phyloP scores from a whole-genome alignment of 2,329 filamentous ascomycete species.

The Epichloe brachyelytri region DNA sequence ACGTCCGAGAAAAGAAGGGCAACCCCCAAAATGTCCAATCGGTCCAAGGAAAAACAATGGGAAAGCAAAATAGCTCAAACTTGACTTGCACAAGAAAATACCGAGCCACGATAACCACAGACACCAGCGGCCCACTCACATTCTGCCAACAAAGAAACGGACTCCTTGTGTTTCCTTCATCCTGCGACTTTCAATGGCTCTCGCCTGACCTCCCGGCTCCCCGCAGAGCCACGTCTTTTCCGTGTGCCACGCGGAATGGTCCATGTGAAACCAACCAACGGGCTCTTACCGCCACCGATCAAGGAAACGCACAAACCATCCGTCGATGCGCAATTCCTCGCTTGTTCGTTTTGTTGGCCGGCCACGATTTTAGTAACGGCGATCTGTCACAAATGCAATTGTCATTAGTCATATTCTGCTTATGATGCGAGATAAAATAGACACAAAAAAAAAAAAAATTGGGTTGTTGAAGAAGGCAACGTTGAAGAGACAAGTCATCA shows the following conservation, averaged over 20 bases:
- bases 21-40: no score
- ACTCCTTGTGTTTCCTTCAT: background rate
- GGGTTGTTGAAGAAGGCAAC: background rate
- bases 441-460: background rate
- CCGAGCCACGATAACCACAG: background rate
- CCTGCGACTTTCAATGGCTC: background rate
- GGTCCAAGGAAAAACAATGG: background rate
- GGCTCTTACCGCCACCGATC: background rate
- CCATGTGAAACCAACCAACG: background rate
- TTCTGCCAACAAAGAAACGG: background rate
- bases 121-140: background rate
- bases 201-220: background rate
- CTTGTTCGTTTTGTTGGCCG: background rate
- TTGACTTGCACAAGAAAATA: background rate
- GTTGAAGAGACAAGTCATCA: background rate
- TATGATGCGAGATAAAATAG: background rate
- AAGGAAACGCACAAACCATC: background rate
- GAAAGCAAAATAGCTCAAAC: background rate
- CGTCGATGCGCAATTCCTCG: background rate
- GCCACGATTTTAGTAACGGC: constrained; percentile 9
- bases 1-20: no score
- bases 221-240: background rate
- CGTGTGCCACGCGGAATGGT: background rate
- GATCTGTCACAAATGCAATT: constrained; percentile 9
- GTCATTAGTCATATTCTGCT: constrained; percentile 6